Percentiles rank a stretch among this genome's conserved stretches.
Conservation (phyloP, 352 stramenopile species). For the Phytophthora crassamura region DNA sequence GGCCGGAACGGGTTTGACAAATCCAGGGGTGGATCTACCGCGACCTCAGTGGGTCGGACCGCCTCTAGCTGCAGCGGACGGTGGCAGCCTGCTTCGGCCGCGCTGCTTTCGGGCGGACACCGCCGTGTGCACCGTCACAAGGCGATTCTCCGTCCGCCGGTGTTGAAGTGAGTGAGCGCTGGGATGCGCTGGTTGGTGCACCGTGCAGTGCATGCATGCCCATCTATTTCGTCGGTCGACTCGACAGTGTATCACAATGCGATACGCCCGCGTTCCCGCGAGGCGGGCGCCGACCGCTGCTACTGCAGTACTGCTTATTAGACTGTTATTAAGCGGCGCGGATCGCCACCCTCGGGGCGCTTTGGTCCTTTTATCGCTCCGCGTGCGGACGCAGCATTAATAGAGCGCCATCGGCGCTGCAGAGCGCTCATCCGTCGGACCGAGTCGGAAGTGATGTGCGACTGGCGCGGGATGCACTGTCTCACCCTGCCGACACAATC, state of each 20-base stretch:
- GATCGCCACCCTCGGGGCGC: background rate
- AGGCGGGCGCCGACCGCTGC: too few relatives aligned
- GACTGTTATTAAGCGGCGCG: too few relatives aligned
- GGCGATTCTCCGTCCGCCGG: too few relatives aligned
- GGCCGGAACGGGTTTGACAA: background rate
- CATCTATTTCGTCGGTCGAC: background rate
- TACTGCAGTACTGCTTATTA: background rate
- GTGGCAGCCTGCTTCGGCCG: background rate
- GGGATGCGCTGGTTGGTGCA: background rate
- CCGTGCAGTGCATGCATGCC: background rate
- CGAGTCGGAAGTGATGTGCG: slow-evolving; percentile 1
- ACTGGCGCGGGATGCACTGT: slow-evolving; percentile 8
- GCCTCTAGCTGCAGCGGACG: background rate
- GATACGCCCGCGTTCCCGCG: too few relatives aligned
- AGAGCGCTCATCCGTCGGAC: background rate
- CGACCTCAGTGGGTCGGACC: slow-evolving; percentile 3
- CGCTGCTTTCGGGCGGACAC: background rate
- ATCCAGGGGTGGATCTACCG: slow-evolving; percentile 4
- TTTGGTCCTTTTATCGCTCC: background rate
- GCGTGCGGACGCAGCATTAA: background rate
- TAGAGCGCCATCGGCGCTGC: background rate
- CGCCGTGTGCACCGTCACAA: background rate
- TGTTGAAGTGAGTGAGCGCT: background rate
- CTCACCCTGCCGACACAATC: slow-evolving; percentile 16
- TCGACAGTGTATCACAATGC: background rate